Percentiles rank a stretch among this genome's conserved stretches.
Conservation (phyloP, 257 asterid species). For the Mentha longifolia region DNA sequence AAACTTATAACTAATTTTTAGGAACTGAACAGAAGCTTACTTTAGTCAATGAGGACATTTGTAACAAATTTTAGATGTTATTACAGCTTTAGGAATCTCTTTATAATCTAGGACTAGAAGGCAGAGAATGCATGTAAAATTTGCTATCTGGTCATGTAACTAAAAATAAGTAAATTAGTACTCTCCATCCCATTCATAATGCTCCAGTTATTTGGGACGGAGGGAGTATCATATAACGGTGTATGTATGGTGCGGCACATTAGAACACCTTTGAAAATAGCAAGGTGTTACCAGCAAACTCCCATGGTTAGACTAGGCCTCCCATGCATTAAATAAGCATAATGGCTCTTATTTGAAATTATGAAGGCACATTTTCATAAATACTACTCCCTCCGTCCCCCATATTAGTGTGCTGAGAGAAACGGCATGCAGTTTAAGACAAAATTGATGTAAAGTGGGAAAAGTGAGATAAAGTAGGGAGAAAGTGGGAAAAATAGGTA, state of each 20-base stretch:
- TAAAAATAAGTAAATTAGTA: neutral
- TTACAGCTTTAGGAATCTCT: neutral
- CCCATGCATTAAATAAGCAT: slow-evolving; percentile 64
- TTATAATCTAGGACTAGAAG: neutral
- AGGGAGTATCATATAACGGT: slow-evolving; percentile 15
- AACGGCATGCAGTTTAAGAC: too few relatives aligned
- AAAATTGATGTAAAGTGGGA: too few relatives aligned
- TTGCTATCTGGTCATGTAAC: neutral
- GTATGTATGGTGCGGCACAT: slow-evolving; percentile 25
- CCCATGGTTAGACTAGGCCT: slow-evolving; percentile 48
- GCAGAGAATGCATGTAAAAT: neutral
- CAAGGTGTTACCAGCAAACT: slow-evolving; percentile 54
- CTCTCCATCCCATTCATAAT: too few relatives aligned
- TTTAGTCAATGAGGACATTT: slow-evolving; percentile 1
- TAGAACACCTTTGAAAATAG: too few relatives aligned
- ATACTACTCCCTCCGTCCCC: too few relatives aligned
- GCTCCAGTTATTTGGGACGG: too few relatives aligned
- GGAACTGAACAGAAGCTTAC: slow-evolving; percentile 22
- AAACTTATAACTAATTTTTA: slow-evolving; percentile 22
- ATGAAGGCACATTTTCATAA: slow-evolving; percentile 31
- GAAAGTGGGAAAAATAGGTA: too few relatives aligned
- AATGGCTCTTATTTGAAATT: slow-evolving; percentile 35
- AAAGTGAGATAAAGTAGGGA: too few relatives aligned
- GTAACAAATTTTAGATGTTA: neutral
- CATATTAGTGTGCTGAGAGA: too few relatives aligned